Evolutionary conservation across 495 filamentous ascomycete genomes (phyloP), one percentile per base, ranked within the genome.

Genomic region (Annulohypoxylon bovei): DNA sequence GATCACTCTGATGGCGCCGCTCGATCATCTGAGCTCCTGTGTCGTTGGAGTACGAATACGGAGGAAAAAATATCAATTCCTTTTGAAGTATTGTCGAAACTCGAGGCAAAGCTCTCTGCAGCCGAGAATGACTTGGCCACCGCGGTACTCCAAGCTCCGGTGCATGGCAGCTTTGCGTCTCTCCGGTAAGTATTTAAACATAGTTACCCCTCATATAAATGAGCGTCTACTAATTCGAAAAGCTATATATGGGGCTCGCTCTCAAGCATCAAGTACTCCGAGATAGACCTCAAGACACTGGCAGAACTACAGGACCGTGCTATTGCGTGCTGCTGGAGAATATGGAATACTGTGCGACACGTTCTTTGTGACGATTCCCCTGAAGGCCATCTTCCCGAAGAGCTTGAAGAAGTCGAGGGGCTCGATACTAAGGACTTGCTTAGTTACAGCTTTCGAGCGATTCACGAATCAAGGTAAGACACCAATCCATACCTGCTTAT

Each of bases 291-390:
- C 75, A 72, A 79, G 35, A 71, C 59, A 12, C 68, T 89, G 3
- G 63, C 59, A 22, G 58, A 73, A 16, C 33, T 87, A 2, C 88
- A 93, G 66, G 70, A 76, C 2, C 86, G 86, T 9, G 86, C 93
- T 7, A 75, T 89, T 27, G 61, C 67, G 2, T 83, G 82, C 49
- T 90, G 91, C 67, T 75, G 82, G 32, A 82, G 80, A 9, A 87
- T 97, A 14, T 99, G 95, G 95, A 65, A 79, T 3, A 82, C 88
- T 54, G 91, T 96, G 3, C 88, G 86, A 70, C 83, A 88, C 49
- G 85, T 94, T 11, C 84, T 99, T 2, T 99, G 95, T 71, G 88
- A 93, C 67, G 95, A 97, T 72, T 94, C 94, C 9, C 95, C 95
- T 0, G 95, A 98, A 77, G 94, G 95, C 2, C 88, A 94, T 77